These are phyloP conservation scores for Backusella macrospora DNA, from an alignment of 192 early-diverging fungal genomes.

Conservation along the genomic window DNA sequence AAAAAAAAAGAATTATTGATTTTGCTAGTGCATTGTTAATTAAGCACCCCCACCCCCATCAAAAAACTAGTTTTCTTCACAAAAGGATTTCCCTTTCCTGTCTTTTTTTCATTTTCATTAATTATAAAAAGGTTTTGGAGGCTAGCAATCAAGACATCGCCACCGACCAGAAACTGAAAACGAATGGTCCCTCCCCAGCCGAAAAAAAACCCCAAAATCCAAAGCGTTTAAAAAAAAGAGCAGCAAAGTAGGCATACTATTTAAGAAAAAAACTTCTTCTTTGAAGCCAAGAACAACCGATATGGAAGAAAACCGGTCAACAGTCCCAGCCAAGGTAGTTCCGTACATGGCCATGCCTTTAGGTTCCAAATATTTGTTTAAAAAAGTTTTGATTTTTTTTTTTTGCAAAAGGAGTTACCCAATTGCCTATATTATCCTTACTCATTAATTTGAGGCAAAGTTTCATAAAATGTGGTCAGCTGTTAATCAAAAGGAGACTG, in stretches of 20 bases:
- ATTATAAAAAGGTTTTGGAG: not conserved
- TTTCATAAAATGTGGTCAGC: not conserved
- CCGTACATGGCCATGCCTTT: conserved; percentile 34
- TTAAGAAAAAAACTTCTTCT: not conserved
- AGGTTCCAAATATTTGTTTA: conserved; percentile 31
- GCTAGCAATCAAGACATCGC: conserved; percentile 26
- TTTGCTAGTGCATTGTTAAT: no score
- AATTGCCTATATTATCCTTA: conserved; percentile 46
- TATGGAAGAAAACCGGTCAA: not conserved
- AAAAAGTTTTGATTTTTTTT: not conserved
- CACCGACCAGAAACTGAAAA: conserved; percentile 19
- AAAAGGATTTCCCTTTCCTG: not conserved
- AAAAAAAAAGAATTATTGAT: no score
- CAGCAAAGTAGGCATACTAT: conserved; percentile 18
- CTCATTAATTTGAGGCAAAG: conserved; percentile 44
- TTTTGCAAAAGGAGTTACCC: conserved; percentile 36
- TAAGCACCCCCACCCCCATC: not conserved
- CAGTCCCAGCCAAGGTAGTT: conserved; percentile 16
- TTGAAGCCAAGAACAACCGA: not conserved
- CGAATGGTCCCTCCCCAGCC: not conserved
- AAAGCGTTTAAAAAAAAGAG: not conserved
- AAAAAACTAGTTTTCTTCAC: no score
- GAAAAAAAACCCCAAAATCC: not conserved
- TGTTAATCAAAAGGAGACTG: not conserved
- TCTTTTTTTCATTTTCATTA: conserved; percentile 4